phyloP scores from a whole-genome alignment of 306 rosid species.

The Urtica urens region DNA sequence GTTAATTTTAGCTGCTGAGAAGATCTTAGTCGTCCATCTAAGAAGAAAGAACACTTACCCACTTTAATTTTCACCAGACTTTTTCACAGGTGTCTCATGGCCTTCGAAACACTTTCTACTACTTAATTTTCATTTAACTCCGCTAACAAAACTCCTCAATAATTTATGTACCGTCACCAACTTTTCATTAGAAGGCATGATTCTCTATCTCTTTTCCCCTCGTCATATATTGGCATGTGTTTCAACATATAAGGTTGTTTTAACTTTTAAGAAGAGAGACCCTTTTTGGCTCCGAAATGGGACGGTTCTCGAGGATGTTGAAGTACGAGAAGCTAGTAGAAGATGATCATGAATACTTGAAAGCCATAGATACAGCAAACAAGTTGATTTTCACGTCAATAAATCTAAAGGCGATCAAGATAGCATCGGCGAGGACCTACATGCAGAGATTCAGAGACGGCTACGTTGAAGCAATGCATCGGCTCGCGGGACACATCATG shows the following conservation, averaged over 20 bases:
- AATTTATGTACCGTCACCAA: slow-evolving; percentile 3
- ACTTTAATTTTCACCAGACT: not conserved
- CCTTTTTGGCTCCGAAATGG: slow-evolving; percentile 1
- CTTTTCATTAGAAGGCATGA: not conserved
- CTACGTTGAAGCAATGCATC: slow-evolving; percentile 12
- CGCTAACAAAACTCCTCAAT: too few species aligned
- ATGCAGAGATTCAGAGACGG: slow-evolving; percentile 8
- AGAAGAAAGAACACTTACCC: slow-evolving; percentile 6
- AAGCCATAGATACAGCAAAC: not conserved
- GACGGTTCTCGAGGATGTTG: slow-evolving; percentile 1
- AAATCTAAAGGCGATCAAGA: slow-evolving; percentile 4
- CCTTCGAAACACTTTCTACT: not conserved
- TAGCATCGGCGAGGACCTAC: not conserved
- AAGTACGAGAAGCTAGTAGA: slow-evolving; percentile 9
- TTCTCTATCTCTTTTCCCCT: not conserved
- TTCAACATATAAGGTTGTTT: too few species aligned
- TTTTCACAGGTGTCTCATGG: slow-evolving; percentile 10
- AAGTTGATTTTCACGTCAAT: slow-evolving; percentile 1
- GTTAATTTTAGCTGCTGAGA: not conserved
- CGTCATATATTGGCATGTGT: not conserved
- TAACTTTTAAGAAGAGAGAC: not conserved
- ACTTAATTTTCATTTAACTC: not conserved
- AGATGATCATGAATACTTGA: not conserved
- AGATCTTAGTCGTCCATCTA: not conserved
- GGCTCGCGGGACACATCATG: slow-evolving; percentile 9